A percentile compares a stretch with the other conserved stretches of the same genome.
These are phyloP conservation scores for Parafenestella ontariensis DNA, from an alignment of 2,329 filamentous ascomycete species.

Conservation along the genomic window DNA sequence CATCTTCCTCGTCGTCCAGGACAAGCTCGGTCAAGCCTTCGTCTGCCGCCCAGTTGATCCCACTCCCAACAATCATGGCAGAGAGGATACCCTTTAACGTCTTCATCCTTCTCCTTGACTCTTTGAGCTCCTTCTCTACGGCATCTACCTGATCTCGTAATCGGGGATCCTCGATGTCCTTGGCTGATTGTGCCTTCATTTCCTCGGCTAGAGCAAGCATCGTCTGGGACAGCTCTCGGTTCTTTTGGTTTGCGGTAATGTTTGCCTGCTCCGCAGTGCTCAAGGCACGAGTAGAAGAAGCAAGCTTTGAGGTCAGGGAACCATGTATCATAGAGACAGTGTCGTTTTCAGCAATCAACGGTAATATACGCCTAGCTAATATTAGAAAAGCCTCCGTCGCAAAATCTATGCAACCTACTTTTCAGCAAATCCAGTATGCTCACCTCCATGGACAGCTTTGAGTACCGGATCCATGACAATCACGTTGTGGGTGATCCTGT, in stretches of 20 bases:
- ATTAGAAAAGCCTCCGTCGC: constrained; percentile 10
- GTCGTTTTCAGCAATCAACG: constrained; percentile 72
- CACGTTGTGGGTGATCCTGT: constrained; percentile 72
- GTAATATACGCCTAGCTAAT: constrained; percentile 66
- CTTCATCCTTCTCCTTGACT: constrained; percentile 71
- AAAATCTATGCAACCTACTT: constrained; percentile 58
- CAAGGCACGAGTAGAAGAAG: constrained; percentile 60
- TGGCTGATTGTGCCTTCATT: constrained; percentile 60
- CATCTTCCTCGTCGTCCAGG: constrained; percentile 66
- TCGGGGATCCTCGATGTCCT: constrained; percentile 62
- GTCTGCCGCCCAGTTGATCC: constrained; percentile 80
- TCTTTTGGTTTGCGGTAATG: constrained; percentile 63
- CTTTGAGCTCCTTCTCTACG: constrained; percentile 66
- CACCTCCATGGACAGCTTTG: constrained; percentile 76
- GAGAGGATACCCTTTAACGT: constrained; percentile 81
- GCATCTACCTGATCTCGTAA: constrained; percentile 63
- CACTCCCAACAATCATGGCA: constrained; percentile 80
- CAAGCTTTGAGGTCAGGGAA: constrained; percentile 63
- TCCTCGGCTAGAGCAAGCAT: constrained; percentile 69
- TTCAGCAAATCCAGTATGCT: constrained; percentile 70
- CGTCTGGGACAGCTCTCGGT: constrained; percentile 67
- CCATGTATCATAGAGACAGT: constrained; percentile 69
- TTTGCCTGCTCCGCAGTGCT: constrained; percentile 66
- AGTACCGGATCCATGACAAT: constrained; percentile 77
- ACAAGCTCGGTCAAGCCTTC: constrained; percentile 73